Percentiles rank a stretch among this genome's conserved stretches.
Conservation (phyloP, 352 stramenopile genomes). For the Thalassiosira hispida region DNA sequence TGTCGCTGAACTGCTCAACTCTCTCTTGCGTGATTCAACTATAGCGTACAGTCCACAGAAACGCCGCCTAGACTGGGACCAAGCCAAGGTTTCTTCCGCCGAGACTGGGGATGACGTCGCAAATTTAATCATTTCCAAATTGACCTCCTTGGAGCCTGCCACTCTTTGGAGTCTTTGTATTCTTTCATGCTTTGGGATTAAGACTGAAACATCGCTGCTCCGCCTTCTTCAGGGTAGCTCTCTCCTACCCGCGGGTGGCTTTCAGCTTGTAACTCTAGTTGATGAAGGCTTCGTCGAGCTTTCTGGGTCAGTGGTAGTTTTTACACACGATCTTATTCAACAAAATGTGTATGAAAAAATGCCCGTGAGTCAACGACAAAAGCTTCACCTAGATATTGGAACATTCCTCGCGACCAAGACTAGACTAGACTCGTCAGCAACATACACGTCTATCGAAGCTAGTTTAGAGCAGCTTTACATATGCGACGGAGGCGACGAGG, state of each 20-base stretch:
- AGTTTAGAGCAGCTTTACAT: neutral
- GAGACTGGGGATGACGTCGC: neutral
- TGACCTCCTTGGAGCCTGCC: neutral
- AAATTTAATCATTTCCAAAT: constrained; percentile 3
- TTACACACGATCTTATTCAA: constrained; percentile 1
- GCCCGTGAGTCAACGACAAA: neutral
- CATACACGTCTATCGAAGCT: neutral
- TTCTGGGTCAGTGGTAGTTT: neutral
- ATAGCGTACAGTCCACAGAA: constrained; percentile 1
- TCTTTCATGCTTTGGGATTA: neutral
- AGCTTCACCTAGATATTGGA: constrained; percentile 6
- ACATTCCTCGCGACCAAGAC: neutral
- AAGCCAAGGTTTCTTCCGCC: neutral
- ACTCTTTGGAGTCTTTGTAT: neutral
- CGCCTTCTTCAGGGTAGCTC: neutral
- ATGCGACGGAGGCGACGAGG: neutral
- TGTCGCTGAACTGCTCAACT: constrained; percentile 4
- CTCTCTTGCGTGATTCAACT: neutral
- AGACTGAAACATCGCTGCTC: neutral
- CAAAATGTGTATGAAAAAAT: constrained; percentile 3
- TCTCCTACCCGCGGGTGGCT: neutral
- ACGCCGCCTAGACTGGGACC: neutral
- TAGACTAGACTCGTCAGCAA: neutral
- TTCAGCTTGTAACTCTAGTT: neutral
- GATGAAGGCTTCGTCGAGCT: neutral